phyloP scores from a whole-genome alignment of 352 stramenopile genomes.

The Phytophthora hibernalis region DNA sequence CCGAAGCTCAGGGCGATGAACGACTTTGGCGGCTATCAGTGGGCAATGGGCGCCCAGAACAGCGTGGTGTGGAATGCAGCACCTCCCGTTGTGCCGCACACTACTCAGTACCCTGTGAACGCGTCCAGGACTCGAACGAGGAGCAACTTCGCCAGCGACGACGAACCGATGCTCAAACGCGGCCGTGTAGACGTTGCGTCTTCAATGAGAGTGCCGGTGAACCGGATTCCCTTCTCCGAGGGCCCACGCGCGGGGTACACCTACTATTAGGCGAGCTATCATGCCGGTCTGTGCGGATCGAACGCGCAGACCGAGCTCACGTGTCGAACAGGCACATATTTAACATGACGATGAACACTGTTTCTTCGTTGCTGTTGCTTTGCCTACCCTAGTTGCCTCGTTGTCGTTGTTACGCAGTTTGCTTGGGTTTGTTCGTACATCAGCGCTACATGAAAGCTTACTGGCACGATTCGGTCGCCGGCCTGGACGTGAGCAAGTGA shows the following conservation, averaged over 20 bases:
- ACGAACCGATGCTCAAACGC: conserved; percentile 43
- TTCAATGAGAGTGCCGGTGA: conserved; percentile 33
- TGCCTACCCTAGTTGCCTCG: background rate
- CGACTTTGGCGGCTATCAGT: conserved; percentile 19
- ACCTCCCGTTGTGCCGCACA: conserved; percentile 21
- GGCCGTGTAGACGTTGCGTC: conserved; percentile 30
- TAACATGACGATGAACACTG: conserved; percentile 32
- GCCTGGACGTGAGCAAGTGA: too few relatives aligned
- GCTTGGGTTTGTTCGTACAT: background rate
- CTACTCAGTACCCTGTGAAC: conserved; percentile 21
- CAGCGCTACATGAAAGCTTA: too few relatives aligned
- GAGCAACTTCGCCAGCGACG: conserved; percentile 41
- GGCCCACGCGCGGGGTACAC: conserved; percentile 18
- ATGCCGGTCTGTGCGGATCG: conserved; percentile 29
- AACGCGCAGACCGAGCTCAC: conserved; percentile 31
- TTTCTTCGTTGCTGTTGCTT: background rate
- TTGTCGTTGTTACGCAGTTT: background rate
- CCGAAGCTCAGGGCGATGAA: conserved; percentile 22
- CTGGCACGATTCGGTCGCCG: too few relatives aligned
- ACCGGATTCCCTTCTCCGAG: conserved; percentile 27
- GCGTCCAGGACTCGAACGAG: conserved; percentile 32
- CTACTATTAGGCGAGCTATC: conserved; percentile 37
- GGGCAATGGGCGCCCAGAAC: conserved; percentile 17
- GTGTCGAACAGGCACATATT: too few relatives aligned
- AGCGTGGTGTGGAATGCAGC: conserved; percentile 30